Percentiles rank a stretch among this genome's conserved stretches.
Evolutionary conservation across 140 eudicot species (phyloP).

Genomic region (Senecio squalidus): DNA sequence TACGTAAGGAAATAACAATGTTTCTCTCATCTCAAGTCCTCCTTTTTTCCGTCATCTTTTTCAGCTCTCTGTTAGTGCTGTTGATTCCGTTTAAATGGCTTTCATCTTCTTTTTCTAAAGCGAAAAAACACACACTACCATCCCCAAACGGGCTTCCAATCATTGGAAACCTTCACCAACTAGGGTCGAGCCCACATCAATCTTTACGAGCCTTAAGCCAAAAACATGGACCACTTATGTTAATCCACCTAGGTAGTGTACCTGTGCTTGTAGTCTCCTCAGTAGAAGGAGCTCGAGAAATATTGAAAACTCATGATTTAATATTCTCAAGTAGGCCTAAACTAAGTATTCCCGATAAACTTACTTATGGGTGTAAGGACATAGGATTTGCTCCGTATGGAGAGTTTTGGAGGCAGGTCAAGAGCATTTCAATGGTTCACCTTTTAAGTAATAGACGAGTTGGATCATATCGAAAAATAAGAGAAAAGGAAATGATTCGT

Average conservation of each 20-base stretch:
- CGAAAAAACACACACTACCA: not conserved
- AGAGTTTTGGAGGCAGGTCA: slow-evolving; percentile 4
- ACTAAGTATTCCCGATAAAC: not conserved
- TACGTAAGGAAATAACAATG: not conserved
- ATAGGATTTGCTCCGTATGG: slow-evolving; percentile 4
- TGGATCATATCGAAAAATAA: not conserved
- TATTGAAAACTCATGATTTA: slow-evolving; percentile 9
- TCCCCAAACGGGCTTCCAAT: slow-evolving; percentile 5
- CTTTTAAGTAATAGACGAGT: not conserved
- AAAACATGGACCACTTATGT: slow-evolving; percentile 9
- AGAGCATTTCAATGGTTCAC: not conserved
- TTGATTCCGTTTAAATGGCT: not conserved
- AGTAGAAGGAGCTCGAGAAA: slow-evolving; percentile 1
- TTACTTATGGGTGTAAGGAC: not conserved
- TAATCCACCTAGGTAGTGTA: slow-evolving; percentile 1
- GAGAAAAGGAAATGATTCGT: not conserved
- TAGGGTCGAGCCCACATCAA: not conserved
- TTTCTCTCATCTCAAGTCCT: not conserved
- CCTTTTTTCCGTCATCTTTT: not conserved
- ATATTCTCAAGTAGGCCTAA: slow-evolving; percentile 2
- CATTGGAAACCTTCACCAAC: slow-evolving; percentile 7
- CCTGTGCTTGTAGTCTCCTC: not conserved
- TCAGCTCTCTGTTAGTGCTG: not conserved
- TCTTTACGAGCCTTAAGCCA: not conserved
- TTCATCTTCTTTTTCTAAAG: not conserved